Percentiles rank a stretch among this genome's conserved stretches.
Conservation (phyloP, 2,329 filamentous ascomycete genomes). For the Cercospora zeina region DNA sequence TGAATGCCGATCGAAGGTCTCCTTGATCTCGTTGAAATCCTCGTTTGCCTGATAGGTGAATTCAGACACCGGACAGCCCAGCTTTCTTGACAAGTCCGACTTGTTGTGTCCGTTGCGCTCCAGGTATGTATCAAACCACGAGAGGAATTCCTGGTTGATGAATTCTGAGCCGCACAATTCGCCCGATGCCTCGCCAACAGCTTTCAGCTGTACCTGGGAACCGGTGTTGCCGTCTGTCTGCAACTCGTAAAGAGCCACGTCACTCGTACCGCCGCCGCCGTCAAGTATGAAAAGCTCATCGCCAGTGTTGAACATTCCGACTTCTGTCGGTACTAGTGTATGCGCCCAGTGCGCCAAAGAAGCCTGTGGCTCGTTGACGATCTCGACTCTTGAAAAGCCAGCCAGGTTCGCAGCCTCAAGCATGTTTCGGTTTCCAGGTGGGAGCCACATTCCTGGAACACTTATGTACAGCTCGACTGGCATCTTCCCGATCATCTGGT, state of each 20-base stretch:
- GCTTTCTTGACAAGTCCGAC: too few species aligned
- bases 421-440: background rate
- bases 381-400: background rate
- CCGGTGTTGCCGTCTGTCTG: background rate
- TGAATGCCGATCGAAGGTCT: too few species aligned
- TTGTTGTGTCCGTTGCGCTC: too few species aligned
- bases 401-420: background rate
- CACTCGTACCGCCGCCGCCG: background rate
- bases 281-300: background rate
- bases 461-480: background rate
- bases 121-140: too few species aligned
- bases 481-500: background rate
- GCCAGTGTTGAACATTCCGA: background rate
- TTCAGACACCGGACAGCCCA: too few species aligned
- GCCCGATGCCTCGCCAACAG: background rate
- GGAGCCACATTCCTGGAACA: background rate
- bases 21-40: too few species aligned
- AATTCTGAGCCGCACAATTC: background rate
- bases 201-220: background rate
- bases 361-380: background rate
- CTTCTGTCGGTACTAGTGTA: background rate
- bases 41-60: too few species aligned
- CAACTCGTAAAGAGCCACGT: background rate
- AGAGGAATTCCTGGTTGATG: background rate
- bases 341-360: background rate